Percentiles rank a stretch among this genome's conserved stretches.
Evolutionary conservation across 129 eudicot genomes (phyloP).

Genomic region (Flaveria brownii): DNA sequence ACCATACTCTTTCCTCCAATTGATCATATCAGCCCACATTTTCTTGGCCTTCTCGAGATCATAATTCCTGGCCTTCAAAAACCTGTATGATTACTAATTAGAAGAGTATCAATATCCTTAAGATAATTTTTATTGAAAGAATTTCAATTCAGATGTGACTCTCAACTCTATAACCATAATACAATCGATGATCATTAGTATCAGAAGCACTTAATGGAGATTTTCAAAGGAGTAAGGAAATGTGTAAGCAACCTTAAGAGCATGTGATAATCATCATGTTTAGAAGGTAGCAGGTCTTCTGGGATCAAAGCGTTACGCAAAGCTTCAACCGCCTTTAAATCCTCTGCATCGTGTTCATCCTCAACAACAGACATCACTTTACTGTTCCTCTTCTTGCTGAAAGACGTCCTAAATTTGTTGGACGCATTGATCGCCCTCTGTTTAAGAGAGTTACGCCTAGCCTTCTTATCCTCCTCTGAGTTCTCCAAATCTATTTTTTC

Average conservation of each 20-base stretch:
- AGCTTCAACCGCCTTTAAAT: slow-evolving; percentile 83
- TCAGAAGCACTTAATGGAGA: neutral
- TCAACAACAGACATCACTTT: slow-evolving; percentile 92
- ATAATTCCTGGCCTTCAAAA: slow-evolving; percentile 84
- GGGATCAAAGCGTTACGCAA: slow-evolving; percentile 75
- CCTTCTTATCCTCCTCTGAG: slow-evolving; percentile 85
- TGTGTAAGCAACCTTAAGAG: slow-evolving; percentile 61
- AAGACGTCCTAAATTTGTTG: slow-evolving; percentile 74
- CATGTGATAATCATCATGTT: slow-evolving; percentile 90
- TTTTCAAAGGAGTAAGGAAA: neutral
- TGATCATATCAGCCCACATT: slow-evolving; percentile 96
- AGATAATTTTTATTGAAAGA: neutral
- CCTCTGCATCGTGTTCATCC: slow-evolving; percentile 97
- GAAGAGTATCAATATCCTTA: too few species aligned
- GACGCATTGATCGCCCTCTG: slow-evolving; percentile 84
- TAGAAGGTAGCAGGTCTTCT: slow-evolving; percentile 76
- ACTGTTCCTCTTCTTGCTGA: slow-evolving; percentile 78
- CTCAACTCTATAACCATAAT: neutral
- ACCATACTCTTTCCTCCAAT: slow-evolving; percentile 92
- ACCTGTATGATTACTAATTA: slow-evolving; percentile 40
- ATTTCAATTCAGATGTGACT: neutral
- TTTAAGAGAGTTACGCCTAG: slow-evolving; percentile 82
- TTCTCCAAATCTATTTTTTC: slow-evolving; percentile 72
- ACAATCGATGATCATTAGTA: slow-evolving; percentile 4
- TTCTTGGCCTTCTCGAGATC: slow-evolving; percentile 83